A percentile compares a stretch with the other conserved stretches of the same genome.
phyloP scores from a whole-genome alignment of 495 filamentous ascomycete species.

The Cercophora scortea region DNA sequence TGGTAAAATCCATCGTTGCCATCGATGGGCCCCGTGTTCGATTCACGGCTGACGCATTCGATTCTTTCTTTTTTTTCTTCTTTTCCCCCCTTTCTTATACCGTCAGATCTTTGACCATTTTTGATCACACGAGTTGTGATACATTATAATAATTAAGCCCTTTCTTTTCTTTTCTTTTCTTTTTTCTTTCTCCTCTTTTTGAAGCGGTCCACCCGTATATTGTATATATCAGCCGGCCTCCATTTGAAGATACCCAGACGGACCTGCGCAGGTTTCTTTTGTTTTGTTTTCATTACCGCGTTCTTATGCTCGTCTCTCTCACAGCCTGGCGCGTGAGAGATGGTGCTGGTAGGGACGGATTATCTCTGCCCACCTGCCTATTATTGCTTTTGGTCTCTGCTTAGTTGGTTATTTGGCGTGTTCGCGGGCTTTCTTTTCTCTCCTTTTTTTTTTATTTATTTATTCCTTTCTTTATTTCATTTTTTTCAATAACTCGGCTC shows the following conservation, averaged over 20 bases:
- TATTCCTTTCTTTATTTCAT: no score
- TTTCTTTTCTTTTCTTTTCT: not conserved
- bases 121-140: no score
- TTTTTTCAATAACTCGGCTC: no score
- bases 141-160: not conserved
- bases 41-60: constrained; percentile 39
- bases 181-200: not conserved
- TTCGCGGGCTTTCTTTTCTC: no score
- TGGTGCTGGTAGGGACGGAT: no score
- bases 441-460: no score
- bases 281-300: not conserved
- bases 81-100: not conserved
- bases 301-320: not conserved
- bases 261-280: not conserved
- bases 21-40: constrained; percentile 47
- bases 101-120: no score
- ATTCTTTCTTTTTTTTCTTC: not conserved
- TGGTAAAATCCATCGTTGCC: constrained; percentile 49
- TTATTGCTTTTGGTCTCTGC: no score
- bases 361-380: no score
- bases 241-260: no score
- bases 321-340: not conserved
- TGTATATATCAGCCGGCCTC: no score
- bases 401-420: no score
- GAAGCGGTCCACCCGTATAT: not conserved